Conservation (phyloP, 1,284 basidiomycete genomes). For the Mycosarcoma mackinlayi region DNA sequence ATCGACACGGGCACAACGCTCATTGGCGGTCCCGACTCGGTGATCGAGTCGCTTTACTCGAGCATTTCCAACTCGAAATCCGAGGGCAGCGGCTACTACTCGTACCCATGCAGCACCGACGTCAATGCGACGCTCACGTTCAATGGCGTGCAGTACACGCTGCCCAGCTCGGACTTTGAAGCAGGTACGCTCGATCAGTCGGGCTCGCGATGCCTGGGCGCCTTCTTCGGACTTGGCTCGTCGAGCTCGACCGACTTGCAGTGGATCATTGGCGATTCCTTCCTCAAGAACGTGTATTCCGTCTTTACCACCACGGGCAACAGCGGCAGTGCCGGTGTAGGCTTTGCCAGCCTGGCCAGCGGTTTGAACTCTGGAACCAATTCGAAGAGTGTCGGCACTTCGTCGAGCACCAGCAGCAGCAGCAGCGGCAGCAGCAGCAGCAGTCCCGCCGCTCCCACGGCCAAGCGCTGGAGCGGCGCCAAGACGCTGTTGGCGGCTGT, state of each 20-base stretch:
- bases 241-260: conserved; percentile 30
- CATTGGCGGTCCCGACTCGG: conserved; percentile 58
- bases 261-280: conserved; percentile 64
- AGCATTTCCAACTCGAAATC: conserved; percentile 45
- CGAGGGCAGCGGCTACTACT: conserved; percentile 57
- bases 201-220: conserved; percentile 53
- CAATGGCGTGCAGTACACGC: conserved; percentile 46
- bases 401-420: conserved; percentile 5
- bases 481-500: conserved; percentile 2
- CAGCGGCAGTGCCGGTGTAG: conserved; percentile 31
- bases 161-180: conserved; percentile 48
- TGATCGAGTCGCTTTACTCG: conserved; percentile 50
- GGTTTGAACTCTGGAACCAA: conserved; percentile 51
- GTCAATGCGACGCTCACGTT: conserved; percentile 59
- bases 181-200: conserved; percentile 30
- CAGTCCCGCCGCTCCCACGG: conserved; percentile 18
- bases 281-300: conserved; percentile 63
- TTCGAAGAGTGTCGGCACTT: conserved; percentile 30
- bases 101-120: conserved; percentile 51
- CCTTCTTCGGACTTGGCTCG: conserved; percentile 56
- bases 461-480: not conserved
- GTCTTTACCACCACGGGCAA: conserved; percentile 42
- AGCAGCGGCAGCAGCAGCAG: not conserved
- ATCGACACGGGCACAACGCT: conserved; percentile 65
- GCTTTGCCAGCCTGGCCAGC: conserved; percentile 55